A percentile compares a stretch with the other conserved stretches of the same genome.
phyloP scores from a whole-genome alignment of 441 rosid species.

The Eruca vesicaria region DNA sequence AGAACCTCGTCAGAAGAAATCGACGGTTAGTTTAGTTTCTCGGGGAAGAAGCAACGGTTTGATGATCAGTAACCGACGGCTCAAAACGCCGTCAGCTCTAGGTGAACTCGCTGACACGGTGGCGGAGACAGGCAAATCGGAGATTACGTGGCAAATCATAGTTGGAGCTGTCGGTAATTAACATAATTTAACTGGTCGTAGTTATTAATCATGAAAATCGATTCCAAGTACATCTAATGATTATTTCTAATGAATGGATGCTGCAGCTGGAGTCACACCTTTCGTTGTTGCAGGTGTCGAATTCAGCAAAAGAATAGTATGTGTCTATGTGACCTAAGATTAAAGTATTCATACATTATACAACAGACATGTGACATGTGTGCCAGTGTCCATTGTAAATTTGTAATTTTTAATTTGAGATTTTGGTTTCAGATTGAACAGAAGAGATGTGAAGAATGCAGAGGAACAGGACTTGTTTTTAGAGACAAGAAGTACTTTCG shows the following conservation, averaged over 20 bases:
- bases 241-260: not conserved
- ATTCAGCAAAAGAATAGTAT: slow-evolving; percentile 86
- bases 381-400: not conserved
- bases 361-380: not conserved
- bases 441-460: slow-evolving; percentile 65
- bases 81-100: slow-evolving; percentile 33
- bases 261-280: slow-evolving; percentile 79
- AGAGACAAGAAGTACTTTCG: slow-evolving; percentile 51
- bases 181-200: not conserved
- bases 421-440: slow-evolving; percentile 60
- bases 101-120: slow-evolving; percentile 38
- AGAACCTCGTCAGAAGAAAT: slow-evolving; percentile 25
- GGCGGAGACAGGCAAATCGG: slow-evolving; percentile 42
- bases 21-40: slow-evolving; percentile 26
- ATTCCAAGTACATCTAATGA: not conserved
- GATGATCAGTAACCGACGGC: slow-evolving; percentile 13
- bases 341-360: not conserved
- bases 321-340: slow-evolving; percentile 37
- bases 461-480: slow-evolving; percentile 69
- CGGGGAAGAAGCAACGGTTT: slow-evolving; percentile 1
- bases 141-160: slow-evolving; percentile 71
- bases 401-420: too few relatives aligned
- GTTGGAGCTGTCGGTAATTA: slow-evolving; percentile 65
- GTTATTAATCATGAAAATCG: not conserved
- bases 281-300: slow-evolving; percentile 89